Conservation (phyloP, 495 filamentous ascomycete species). For the Lindgomyces ingoldianus region DNA sequence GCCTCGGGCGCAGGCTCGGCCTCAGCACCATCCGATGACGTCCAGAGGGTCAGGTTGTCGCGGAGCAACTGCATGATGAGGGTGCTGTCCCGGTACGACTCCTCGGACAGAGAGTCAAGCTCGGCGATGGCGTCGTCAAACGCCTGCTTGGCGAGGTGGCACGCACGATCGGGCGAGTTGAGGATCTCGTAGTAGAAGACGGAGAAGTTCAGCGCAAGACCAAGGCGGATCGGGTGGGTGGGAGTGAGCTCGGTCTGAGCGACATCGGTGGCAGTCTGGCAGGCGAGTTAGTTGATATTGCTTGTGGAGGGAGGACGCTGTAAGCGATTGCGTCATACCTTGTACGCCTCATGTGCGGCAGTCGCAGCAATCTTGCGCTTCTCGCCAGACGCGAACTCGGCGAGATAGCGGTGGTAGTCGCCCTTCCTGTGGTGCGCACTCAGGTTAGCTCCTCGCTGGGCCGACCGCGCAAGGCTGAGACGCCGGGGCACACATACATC, state of each 20-base stretch:
- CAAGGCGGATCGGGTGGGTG: slow-evolving; percentile 98
- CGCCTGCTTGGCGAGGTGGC: slow-evolving; percentile 98
- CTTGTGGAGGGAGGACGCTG: neutral
- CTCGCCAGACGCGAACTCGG: slow-evolving; percentile 96
- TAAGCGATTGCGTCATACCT: slow-evolving; percentile 51
- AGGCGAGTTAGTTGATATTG: neutral
- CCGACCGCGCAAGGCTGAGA: neutral
- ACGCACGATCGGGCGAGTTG: slow-evolving; percentile 97
- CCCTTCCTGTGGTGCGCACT: slow-evolving; percentile 73
- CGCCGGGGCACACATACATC: slow-evolving; percentile 69
- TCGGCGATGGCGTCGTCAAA: slow-evolving; percentile 99
- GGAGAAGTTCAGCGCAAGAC: slow-evolving; percentile 98
- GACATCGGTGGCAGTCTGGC: slow-evolving; percentile 87
- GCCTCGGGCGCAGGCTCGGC: slow-evolving; percentile 63
- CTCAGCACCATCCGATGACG: slow-evolving; percentile 89
- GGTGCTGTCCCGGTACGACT: slow-evolving; percentile 99
- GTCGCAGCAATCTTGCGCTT: slow-evolving; percentile 94
- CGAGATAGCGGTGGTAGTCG: slow-evolving; percentile 99
- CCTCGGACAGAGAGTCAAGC: slow-evolving; percentile 97
- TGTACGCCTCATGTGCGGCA: slow-evolving; percentile 97
- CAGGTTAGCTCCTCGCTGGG: slow-evolving; percentile 18
- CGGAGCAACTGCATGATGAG: slow-evolving; percentile 99
- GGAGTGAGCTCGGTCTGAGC: slow-evolving; percentile 97
- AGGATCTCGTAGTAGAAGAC: slow-evolving; percentile 99
- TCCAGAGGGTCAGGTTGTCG: slow-evolving; percentile 99